phyloP scores from a whole-genome alignment of 768 basidiomycete species.

The Hygrocybe punicea region DNA sequence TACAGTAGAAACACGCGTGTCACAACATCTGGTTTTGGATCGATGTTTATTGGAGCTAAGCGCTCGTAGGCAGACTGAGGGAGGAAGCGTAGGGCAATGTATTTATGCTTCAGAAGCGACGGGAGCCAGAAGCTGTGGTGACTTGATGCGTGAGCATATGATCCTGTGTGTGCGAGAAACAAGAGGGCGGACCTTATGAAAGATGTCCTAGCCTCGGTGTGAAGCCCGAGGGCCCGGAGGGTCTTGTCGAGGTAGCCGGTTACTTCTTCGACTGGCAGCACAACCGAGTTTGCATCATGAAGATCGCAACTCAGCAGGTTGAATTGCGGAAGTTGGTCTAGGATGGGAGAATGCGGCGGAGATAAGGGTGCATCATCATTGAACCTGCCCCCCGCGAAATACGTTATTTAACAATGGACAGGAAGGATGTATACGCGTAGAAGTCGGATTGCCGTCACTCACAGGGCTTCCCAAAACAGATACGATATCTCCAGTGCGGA shows the following conservation, averaged over 20 bases:
- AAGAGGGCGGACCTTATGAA: constrained; percentile 41
- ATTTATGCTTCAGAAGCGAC: constrained; percentile 35
- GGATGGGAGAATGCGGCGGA: not conserved
- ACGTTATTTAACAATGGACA: not conserved
- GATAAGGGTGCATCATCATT: not conserved
- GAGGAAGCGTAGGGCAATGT: constrained; percentile 45
- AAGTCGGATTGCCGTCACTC: constrained; percentile 10
- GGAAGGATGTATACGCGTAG: not conserved
- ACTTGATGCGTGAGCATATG: not conserved
- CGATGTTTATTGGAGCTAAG: constrained; percentile 37
- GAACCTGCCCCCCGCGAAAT: not conserved
- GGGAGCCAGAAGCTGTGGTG: constrained; percentile 45
- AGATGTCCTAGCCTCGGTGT: constrained; percentile 43
- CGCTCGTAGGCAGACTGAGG: constrained; percentile 42
- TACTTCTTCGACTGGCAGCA: constrained; percentile 28
- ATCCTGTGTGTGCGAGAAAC: not conserved
- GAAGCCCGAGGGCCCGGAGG: constrained; percentile 34
- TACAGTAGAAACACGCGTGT: constrained; percentile 50
- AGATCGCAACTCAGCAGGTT: constrained; percentile 14
- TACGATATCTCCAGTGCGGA: constrained; percentile 32
- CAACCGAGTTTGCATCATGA: constrained; percentile 26
- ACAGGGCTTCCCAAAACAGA: constrained; percentile 42
- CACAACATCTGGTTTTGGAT: constrained; percentile 42
- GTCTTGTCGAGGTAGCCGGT: constrained; percentile 38
- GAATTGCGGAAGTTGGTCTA: not conserved